phyloP scores from a whole-genome alignment of 2,329 filamentous ascomycete species.

The Cadophora gregata region DNA sequence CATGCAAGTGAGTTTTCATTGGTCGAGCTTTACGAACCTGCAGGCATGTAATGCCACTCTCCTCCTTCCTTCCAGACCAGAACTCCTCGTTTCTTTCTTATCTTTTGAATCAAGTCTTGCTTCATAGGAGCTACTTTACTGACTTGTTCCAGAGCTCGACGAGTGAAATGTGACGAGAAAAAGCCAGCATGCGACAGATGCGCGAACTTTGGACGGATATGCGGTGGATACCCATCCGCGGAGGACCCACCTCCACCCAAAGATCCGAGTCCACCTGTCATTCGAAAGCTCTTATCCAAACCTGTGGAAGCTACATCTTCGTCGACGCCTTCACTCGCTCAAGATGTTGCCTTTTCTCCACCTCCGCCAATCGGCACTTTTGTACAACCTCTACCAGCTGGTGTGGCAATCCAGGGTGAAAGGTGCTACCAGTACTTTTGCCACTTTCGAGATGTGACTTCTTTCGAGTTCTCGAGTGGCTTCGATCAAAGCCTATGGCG shows the following conservation, averaged over 20 bases:
- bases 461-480: constrained; percentile 32
- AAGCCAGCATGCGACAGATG: constrained; percentile 36
- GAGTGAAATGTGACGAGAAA: constrained; percentile 36
- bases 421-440: constrained; percentile 35
- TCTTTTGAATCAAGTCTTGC: neutral
- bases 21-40: neutral
- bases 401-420: constrained; percentile 30
- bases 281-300: constrained; percentile 25
- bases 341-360: neutral
- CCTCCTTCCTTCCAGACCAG: neutral
- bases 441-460: constrained; percentile 35
- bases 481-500: constrained; percentile 36
- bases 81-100: neutral
- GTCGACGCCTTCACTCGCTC: constrained; percentile 3
- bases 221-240: constrained; percentile 33
- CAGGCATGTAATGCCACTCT: neutral
- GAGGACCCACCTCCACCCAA: constrained; percentile 22
- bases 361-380: neutral
- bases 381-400: constrained; percentile 10
- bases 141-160: constrained; percentile 23
- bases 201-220: constrained; percentile 37
- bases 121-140: neutral
- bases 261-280: constrained; percentile 5
- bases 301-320: constrained; percentile 20
- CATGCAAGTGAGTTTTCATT: constrained; percentile 62